phyloP scores from a whole-genome alignment of 768 basidiomycete species.

The Macrolepiota dolichaula region DNA sequence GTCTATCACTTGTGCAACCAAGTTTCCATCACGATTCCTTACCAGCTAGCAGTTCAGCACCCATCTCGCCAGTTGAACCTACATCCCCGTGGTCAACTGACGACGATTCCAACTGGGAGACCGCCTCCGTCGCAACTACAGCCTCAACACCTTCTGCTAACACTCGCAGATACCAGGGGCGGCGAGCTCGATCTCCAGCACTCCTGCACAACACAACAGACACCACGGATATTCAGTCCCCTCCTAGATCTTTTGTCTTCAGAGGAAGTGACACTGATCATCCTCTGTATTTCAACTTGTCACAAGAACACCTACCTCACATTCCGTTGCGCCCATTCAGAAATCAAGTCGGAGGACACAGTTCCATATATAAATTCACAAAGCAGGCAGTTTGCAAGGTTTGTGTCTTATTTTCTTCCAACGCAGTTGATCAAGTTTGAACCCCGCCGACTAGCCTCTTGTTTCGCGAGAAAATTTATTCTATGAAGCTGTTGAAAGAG shows the following conservation, averaged over 20 bases:
- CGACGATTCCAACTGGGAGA: conserved; percentile 76
- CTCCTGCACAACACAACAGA: conserved; percentile 2
- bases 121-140: conserved; percentile 60
- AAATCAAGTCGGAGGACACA: conserved; percentile 98
- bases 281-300: conserved; percentile 29
- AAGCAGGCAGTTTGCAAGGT: conserved; percentile 99
- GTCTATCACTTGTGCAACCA: conserved; percentile 19
- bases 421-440: conserved; percentile 19
- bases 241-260: conserved; percentile 7
- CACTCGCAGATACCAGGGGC: conserved; percentile 14
- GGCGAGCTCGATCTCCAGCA: conserved; percentile 13
- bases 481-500: conserved; percentile 94
- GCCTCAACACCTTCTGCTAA: conserved; percentile 55
- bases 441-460: conserved; percentile 61
- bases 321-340: conserved; percentile 94
- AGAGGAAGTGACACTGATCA: background rate
- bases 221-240: background rate
- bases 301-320: conserved; percentile 69
- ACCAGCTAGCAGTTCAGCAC: conserved; percentile 16
- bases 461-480: conserved; percentile 97
- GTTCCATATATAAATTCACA: conserved; percentile 96
- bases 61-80: conserved; percentile 32
- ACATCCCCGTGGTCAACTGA: conserved; percentile 72
- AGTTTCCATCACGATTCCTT: background rate
- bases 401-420: conserved; percentile 25